Conservation (phyloP, 108 stramenopile species). For the Mayamaea pseudoterrestris region DNA sequence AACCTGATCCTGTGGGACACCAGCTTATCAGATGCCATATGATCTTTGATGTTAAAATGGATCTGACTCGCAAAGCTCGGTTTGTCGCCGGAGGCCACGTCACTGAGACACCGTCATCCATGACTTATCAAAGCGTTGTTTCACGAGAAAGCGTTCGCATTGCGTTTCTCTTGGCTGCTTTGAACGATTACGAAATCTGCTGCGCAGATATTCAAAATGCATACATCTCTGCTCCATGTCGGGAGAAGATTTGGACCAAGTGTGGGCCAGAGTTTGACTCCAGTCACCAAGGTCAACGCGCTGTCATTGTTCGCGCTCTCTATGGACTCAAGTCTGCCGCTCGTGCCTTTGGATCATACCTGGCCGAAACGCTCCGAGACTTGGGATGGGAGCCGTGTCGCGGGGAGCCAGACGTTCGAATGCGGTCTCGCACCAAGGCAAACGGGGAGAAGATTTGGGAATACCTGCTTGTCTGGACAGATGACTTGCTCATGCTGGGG, state of each 20-base stretch:
- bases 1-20: slow-evolving; percentile 1
- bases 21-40: slow-evolving; percentile 16
- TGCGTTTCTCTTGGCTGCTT: slow-evolving; percentile 18
- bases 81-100: neutral
- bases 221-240: slow-evolving; percentile 15
- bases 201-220: slow-evolving; percentile 19
- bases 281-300: slow-evolving; percentile 10
- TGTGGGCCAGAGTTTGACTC: slow-evolving; percentile 1
- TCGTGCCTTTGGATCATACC: neutral
- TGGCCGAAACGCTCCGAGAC: neutral
- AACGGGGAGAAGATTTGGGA: slow-evolving; percentile 16
- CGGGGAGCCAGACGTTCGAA: slow-evolving; percentile 13
- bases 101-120: neutral
- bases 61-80: slow-evolving; percentile 4
- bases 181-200: slow-evolving; percentile 19
- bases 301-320: slow-evolving; percentile 10
- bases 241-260: slow-evolving; percentile 21
- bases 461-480: slow-evolving; percentile 24
- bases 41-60: slow-evolving; percentile 14
- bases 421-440: neutral
- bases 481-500: slow-evolving; percentile 16
- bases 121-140: slow-evolving; percentile 6
- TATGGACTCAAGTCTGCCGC: slow-evolving; percentile 18
- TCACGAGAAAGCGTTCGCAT: slow-evolving; percentile 25
- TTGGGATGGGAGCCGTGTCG: neutral